These are phyloP conservation scores for Alternaria sp. DNA, from an alignment of 2,329 filamentous ascomycete genomes.

Conservation along the genomic window DNA sequence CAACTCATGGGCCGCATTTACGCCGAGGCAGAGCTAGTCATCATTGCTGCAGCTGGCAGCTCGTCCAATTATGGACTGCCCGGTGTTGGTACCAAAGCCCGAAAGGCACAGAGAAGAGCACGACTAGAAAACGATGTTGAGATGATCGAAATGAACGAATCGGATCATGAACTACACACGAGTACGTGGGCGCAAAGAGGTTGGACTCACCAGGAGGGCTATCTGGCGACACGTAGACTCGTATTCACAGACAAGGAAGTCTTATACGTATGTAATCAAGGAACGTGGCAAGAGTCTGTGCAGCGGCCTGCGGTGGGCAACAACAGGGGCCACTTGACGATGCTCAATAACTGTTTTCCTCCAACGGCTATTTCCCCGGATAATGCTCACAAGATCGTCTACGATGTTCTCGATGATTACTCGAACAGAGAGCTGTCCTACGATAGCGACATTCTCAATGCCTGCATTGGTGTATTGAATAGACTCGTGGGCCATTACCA, in stretches of 20 bases:
- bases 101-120: fast-evolving
- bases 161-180: fast-evolving
- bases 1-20: neutral
- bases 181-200: neutral
- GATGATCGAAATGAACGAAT: neutral
- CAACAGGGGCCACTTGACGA: too few species aligned
- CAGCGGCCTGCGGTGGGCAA: too few species aligned
- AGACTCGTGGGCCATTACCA: neutral
- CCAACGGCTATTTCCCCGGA: too few species aligned
- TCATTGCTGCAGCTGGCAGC: neutral
- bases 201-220: neutral
- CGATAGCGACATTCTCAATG: neutral
- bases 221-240: neutral
- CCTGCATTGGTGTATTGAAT: fast-evolving
- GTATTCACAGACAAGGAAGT: neutral
- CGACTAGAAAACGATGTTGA: neutral
- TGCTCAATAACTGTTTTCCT: too few species aligned
- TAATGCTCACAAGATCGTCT: too few species aligned
- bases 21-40: neutral
- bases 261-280: fast-evolving
- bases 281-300: neutral
- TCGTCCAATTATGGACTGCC: neutral
- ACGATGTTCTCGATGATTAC: neutral
- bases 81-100: fast-evolving
- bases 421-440: neutral